Evolutionary conservation across 345 rosid genomes (phyloP), one percentile per base, ranked within the genome.

Genomic region (Schrenkiella parvula): DNA sequence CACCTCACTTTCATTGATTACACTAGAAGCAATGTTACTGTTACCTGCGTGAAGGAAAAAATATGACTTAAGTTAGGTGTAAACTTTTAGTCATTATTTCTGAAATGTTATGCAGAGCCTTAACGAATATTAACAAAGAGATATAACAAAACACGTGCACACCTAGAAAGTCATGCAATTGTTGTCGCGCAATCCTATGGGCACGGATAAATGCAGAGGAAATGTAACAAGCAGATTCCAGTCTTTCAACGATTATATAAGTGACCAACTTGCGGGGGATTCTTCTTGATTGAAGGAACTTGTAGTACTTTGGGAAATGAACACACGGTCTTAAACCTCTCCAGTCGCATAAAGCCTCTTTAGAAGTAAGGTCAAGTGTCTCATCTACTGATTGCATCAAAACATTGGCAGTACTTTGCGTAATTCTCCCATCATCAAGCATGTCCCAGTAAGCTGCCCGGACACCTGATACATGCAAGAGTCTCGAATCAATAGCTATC

Each of bases 131-230:
- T 31, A 59, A 12, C 37, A 23, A 2, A n/a, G 2, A 28, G n/a
- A 72, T 48, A 31, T 50, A 76, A 41, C 63, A 14, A 9, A 68
- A 54, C 13, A 31, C 21, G 14, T 15, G 53, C 60, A 46, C 48
- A 93, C 98, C 96, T 72, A 95, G 86, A 71, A 95, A 95, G 78
- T 85, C 92, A 58, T 80, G 86, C 53, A 95, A 83, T 71, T 88
- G 88, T 69, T 74, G 81, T 25, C 80, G 80, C 25, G 89, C 96
- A 52, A 87, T 89, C 81, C 87, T 83, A 59, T 91, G 99, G 53
- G 92, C 95, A 22, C 93, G 88, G 62, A 95, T 90, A 87, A 95
- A 95, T 75, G 99, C 96, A 62, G 99, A 96, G 77, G 97, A 87
- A 39, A 95, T 71, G 81, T 80, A 89, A 51, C 97, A 91, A 15